phyloP scores from a whole-genome alignment of 306 rosid genomes.

The Pterocarpus macrocarpus region DNA sequence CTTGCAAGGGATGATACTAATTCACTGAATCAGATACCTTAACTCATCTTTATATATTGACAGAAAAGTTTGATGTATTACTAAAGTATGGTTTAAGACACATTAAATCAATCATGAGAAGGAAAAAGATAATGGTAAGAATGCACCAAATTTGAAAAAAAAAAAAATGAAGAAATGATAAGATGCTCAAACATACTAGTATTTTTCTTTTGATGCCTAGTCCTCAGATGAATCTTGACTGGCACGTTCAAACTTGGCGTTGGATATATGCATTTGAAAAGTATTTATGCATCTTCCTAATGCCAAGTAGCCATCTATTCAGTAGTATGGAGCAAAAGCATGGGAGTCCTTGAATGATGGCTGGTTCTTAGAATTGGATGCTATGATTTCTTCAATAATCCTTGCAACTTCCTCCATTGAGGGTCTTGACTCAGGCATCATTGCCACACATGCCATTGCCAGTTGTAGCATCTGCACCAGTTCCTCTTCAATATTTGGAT shows the following conservation, averaged over 20 bases:
- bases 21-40: background rate
- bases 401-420: constrained; percentile 81
- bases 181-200: constrained; percentile 19
- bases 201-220: constrained; percentile 18
- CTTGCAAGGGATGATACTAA: background rate
- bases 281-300: background rate
- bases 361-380: constrained; percentile 56
- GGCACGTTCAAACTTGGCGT: background rate
- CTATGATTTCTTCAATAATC: constrained; percentile 76
- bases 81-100: constrained; percentile 8
- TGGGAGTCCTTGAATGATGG: constrained; percentile 53
- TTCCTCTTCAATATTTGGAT: constrained; percentile 86
- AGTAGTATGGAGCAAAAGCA: constrained; percentile 44
- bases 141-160: background rate
- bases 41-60: background rate
- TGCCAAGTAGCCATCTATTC: background rate
- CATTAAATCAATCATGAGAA: constrained; percentile 22
- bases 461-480: constrained; percentile 94
- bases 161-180: background rate
- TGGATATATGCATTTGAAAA: constrained; percentile 11
- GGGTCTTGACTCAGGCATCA: constrained; percentile 78
- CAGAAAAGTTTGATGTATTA: background rate
- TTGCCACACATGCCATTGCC: constrained; percentile 92
- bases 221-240: constrained; percentile 11
- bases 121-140: background rate